Evolutionary conservation across 2,329 filamentous ascomycete genomes (phyloP).

Genomic region (Nectriaceae sp.): DNA sequence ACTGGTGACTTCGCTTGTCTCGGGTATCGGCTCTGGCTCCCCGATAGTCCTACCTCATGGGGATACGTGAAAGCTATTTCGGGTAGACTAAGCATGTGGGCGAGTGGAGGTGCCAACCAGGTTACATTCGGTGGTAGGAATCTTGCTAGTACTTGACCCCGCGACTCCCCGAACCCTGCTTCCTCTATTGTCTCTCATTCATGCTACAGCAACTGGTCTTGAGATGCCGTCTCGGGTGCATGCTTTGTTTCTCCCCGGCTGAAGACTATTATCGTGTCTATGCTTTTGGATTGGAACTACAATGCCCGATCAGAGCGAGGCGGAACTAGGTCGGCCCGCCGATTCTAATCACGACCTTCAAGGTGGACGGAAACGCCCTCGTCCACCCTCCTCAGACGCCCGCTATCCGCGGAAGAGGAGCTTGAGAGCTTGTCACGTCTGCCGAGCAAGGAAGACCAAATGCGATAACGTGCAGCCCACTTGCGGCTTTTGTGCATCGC

Average conservation of each 20-base stretch:
- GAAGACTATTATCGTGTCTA: too few species aligned
- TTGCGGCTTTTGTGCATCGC: constrained; percentile 37
- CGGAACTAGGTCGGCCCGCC: background rate
- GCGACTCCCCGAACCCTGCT: constrained; percentile 7
- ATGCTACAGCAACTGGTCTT: background rate
- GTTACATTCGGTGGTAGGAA: too few species aligned
- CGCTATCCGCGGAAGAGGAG: constrained; percentile 35
- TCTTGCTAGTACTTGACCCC: too few species aligned
- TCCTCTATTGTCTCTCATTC: background rate
- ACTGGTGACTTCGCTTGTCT: too few species aligned
- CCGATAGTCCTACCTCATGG: too few species aligned
- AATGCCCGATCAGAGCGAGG: background rate
- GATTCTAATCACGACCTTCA: constrained; percentile 1
- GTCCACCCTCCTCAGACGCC: constrained; percentile 17
- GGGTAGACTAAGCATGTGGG: too few species aligned
- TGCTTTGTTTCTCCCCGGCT: constrained; percentile 16
- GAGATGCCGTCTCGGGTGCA: constrained; percentile 15
- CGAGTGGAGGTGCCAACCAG: too few species aligned
- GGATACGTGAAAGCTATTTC: too few species aligned
- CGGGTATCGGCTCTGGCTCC: too few species aligned
- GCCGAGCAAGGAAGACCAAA: constrained; percentile 38
- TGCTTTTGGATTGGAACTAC: too few species aligned
- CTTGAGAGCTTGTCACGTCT: constrained; percentile 37
- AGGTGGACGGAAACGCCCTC: constrained; percentile 13
- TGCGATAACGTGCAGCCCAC: constrained; percentile 39